A percentile compares a stretch with the other conserved stretches of the same genome.
Evolutionary conservation across 2,329 filamentous ascomycete species (phyloP).

Genomic region (Pseudopyricularia javanii): DNA sequence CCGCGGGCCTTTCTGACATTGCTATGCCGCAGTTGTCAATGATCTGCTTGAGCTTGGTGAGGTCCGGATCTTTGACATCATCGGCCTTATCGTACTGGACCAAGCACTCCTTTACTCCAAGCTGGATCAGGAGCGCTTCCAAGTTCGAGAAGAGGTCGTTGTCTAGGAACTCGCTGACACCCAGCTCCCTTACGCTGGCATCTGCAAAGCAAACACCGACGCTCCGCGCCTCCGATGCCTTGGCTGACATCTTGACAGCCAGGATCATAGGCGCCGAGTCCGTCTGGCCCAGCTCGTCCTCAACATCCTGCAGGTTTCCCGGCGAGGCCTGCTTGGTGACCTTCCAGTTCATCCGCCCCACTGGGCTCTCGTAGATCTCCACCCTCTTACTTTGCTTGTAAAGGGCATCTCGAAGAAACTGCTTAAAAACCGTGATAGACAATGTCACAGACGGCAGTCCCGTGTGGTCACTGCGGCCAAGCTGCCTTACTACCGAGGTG

Average conservation of each 20-base stretch:
- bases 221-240: constrained; percentile 68
- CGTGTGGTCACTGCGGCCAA: constrained; percentile 74
- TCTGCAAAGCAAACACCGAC: constrained; percentile 97
- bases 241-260: constrained; percentile 86
- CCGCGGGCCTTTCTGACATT: constrained; percentile 63
- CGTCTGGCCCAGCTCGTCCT: constrained; percentile 80
- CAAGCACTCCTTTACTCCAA: constrained; percentile 88
- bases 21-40: constrained; percentile 88
- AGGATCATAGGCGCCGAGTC: constrained; percentile 90
- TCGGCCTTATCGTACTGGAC: constrained; percentile 67
- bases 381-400: constrained; percentile 84
- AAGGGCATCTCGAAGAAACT: constrained; percentile 87
- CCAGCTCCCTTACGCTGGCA: constrained; percentile 87
- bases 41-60: constrained; percentile 77
- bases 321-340: constrained; percentile 84
- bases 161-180: constrained; percentile 96
- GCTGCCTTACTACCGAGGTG: constrained; percentile 82
- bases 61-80: constrained; percentile 79
- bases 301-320: constrained; percentile 91
- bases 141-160: constrained; percentile 98
- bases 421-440: constrained; percentile 87
- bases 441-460: constrained; percentile 88
- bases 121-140: constrained; percentile 87
- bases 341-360: constrained; percentile 81
- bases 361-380: constrained; percentile 74